Base-by-base conservation (phyloP, 179 eudicot genomes). In the Corrigiola litoralis region DNA sequence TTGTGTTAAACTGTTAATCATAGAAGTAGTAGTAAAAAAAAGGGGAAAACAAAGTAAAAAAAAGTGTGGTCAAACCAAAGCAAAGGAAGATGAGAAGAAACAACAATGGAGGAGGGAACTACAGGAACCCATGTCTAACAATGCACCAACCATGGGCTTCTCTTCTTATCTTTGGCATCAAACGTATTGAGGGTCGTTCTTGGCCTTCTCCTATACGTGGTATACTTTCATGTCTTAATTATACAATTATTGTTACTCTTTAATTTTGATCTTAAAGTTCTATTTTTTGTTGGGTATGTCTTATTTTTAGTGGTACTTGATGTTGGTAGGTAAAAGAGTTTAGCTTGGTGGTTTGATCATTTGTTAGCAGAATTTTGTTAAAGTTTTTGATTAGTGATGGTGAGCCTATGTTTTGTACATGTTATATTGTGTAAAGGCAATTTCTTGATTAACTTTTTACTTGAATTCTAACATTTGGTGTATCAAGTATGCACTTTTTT, bases 121-220 rank as follows among this genome's bases (percentile, higher is more conserved):
- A 82, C 78, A 82, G 63, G 61, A 86, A 92, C 77, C 88, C 86
- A 56, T 92, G 98, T 75, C 72, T 92, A 7, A 92, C 95, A 34
- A 84, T 92, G 98, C 98, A 92, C 56, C 98, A 89, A 66, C 98
- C 98, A 12, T 92, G 96, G 98, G 98, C 96, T 75, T 92, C 98
- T 77, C 80, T 92, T 32, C 88, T 92, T 5, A 89, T 92, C 69
- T 71, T 76, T 61, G 98, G 96, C 21, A 87, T 92, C 63, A 92
- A 92, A 61, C 95, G 98, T 37, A 71, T 89, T 74, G 98, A 92
- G 68, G 98, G 98, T 46, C 81, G 98, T 78, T 92, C 98, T 32
- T 92, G 98, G 98, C 96, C 92, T 76, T 68, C 98, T 58, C 95
- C 98, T 32, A 72, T 89, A 32, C 72, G 81, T 75, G 98, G 96